A percentile compares a stretch with the other conserved stretches of the same genome.
These are phyloP conservation scores for Galeopsis tetrahit DNA, from an alignment of 257 asterid genomes.

Conservation along the genomic window DNA sequence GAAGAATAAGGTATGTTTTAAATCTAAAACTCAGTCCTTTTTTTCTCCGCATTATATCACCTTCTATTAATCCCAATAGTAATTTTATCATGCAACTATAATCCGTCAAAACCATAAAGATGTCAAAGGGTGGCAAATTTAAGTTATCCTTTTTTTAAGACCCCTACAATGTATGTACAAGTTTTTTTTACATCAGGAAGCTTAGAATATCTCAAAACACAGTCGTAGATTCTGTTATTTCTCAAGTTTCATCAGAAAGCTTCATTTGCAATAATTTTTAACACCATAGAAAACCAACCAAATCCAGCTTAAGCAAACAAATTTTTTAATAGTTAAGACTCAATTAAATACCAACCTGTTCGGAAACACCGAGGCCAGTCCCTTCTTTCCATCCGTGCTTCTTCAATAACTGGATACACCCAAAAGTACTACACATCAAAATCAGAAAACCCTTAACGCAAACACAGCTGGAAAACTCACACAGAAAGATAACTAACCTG, in stretches of 20 bases:
- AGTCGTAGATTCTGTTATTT: background rate
- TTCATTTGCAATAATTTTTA: background rate
- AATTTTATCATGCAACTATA: background rate
- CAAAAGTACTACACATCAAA: slow-evolving; percentile 1
- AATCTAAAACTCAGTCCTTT: background rate
- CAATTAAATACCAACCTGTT: slow-evolving; percentile 56
- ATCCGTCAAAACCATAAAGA: background rate
- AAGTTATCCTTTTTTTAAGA: background rate
- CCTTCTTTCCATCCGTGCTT: slow-evolving; percentile 98
- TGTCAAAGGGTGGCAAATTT: background rate
- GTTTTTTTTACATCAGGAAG: background rate
- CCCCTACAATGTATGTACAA: too few species aligned
- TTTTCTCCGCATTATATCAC: background rate
- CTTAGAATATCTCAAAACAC: background rate
- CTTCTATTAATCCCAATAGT: slow-evolving; percentile 9
- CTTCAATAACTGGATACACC: slow-evolving; percentile 65
- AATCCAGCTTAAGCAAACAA: background rate
- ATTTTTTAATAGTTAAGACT: background rate
- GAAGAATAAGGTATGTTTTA: background rate
- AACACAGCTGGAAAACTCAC: background rate
- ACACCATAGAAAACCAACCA: slow-evolving; percentile 1
- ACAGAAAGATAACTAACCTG: slow-evolving; percentile 36
- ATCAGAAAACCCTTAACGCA: background rate
- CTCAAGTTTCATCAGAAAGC: background rate
- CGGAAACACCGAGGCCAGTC: slow-evolving; percentile 75